Percentiles rank a stretch among this genome's conserved stretches.
Conservation (phyloP, 306 rosid species). For the Gastrolobium bilobum region DNA sequence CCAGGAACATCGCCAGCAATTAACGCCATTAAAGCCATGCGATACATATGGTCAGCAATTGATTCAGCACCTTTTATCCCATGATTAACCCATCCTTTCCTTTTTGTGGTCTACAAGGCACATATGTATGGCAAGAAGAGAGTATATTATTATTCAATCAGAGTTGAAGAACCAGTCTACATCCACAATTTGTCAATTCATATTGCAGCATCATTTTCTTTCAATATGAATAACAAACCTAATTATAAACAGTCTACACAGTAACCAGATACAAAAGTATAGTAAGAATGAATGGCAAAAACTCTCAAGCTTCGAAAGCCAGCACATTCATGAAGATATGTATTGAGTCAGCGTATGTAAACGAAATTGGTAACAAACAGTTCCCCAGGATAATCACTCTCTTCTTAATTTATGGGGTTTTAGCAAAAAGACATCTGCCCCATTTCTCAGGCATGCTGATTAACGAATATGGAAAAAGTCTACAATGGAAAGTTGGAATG, state of each 20-base stretch:
- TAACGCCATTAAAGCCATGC: conserved; percentile 91
- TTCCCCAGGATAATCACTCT: neutral
- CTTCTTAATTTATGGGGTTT: neutral
- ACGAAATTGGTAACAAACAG: neutral
- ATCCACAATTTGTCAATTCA: neutral
- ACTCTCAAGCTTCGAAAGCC: neutral
- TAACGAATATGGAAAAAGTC: neutral
- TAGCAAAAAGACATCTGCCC: neutral
- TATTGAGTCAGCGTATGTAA: neutral
- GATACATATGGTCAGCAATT: conserved; percentile 94
- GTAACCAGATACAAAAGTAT: neutral
- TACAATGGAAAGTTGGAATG: conserved; percentile 2
- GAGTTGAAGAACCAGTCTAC: neutral
- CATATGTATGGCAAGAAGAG: conserved; percentile 22
- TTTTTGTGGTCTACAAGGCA: conserved; percentile 78
- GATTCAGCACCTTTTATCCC: conserved; percentile 92
- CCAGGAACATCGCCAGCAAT: conserved; percentile 81
- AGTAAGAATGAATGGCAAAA: conserved; percentile 13
- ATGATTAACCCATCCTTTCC: conserved; percentile 96
- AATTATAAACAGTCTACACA: neutral
- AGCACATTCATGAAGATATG: conserved; percentile 1
- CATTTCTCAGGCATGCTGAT: conserved; percentile 2
- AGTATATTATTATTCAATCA: conserved; percentile 12
- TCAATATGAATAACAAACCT: neutral
- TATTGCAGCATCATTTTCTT: neutral